These are phyloP conservation scores for Malassezia psittaci DNA, from an alignment of 1,284 basidiomycete genomes.

Conservation along the genomic window DNA sequence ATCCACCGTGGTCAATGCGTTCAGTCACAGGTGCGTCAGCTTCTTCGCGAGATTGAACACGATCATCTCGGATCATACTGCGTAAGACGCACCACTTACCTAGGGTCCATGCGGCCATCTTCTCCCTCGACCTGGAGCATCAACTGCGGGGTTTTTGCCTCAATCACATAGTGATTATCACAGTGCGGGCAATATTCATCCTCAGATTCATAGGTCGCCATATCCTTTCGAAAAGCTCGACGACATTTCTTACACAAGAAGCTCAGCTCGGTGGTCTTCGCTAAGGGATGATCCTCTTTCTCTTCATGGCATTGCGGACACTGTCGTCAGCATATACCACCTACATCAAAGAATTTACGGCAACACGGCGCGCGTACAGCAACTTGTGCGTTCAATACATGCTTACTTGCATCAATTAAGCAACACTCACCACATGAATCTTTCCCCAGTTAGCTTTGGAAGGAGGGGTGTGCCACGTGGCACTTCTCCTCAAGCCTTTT, in stretches of 20 bases:
- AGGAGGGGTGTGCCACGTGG: background rate
- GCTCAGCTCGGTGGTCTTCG: constrained; percentile 74
- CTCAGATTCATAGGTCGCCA: constrained; percentile 77
- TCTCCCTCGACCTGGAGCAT: constrained; percentile 78
- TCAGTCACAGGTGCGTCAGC: constrained; percentile 5
- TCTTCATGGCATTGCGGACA: constrained; percentile 88
- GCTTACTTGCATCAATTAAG: constrained; percentile 28
- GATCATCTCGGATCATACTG: constrained; percentile 14
- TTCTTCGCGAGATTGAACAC: constrained; percentile 2
- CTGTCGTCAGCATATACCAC: constrained; percentile 38
- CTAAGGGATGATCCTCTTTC: constrained; percentile 61
- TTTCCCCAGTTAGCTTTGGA: background rate
- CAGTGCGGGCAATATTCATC: constrained; percentile 98
- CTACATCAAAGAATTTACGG: constrained; percentile 45
- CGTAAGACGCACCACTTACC: constrained; percentile 48
- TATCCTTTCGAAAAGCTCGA: constrained; percentile 91
- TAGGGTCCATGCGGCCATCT: constrained; percentile 72
- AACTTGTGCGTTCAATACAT: constrained; percentile 47
- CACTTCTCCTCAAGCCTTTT: background rate
- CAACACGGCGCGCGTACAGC: constrained; percentile 46
- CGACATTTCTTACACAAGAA: constrained; percentile 97
- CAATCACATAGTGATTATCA: constrained; percentile 91
- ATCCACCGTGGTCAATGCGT: constrained; percentile 40
- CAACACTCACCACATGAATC: constrained; percentile 12
- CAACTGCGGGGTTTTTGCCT: constrained; percentile 81